Evolutionary conservation across 768 basidiomycete species (phyloP), one percentile per base, ranked within the genome.

Genomic region (Lactarius pseudohatsudake): DNA sequence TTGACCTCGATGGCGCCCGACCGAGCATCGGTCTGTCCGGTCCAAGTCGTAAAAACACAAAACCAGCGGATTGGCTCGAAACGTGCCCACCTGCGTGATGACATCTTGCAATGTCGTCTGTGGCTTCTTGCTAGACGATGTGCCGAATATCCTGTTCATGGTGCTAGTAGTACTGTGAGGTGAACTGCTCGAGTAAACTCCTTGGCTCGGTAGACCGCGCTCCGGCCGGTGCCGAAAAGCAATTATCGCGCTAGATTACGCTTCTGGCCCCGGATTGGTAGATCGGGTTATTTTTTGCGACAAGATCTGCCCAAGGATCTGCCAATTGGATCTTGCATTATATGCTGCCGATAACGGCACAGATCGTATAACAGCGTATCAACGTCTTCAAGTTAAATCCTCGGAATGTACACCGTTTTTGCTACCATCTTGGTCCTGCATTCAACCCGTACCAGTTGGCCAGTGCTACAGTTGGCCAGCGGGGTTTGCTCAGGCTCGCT

Each of bases 1-100:
- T 98, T 99, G 75, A 98, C 96, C 76, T 99, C 95, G 69, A 97
- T 91, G 15, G 91, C 87, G 32, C 88, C 87, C 76, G 93, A 84
- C 61, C 96, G 87, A 0, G 85, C 76, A 75, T 98, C 96, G 75
- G 94, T 97, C 95, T 97, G 59, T 38, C 57, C 45, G 34, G 16
- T 5, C 15, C 30, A 53, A 60, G 56, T 65, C 47, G 60, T 64
- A 22, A 60, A 53, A 57, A 64, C 62, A 28, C 8, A 32, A 22
- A n/a, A 50, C 22, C 28, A 32, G 58, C 20, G 56, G 8, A 50
- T 26, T 26, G 32, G 15, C 59, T 56, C 18, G 38, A 34, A 60
- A 41, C 4, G 15, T 28, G 79, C 87, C 75, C 72, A 93, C 91
- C 67, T 94, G 88, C 60, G 85, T 79, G 75, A 99, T 97, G n/a